These are phyloP conservation scores for Clarireedia paspali DNA, from an alignment of 2,329 filamentous ascomycete species.

Conservation along the genomic window DNA sequence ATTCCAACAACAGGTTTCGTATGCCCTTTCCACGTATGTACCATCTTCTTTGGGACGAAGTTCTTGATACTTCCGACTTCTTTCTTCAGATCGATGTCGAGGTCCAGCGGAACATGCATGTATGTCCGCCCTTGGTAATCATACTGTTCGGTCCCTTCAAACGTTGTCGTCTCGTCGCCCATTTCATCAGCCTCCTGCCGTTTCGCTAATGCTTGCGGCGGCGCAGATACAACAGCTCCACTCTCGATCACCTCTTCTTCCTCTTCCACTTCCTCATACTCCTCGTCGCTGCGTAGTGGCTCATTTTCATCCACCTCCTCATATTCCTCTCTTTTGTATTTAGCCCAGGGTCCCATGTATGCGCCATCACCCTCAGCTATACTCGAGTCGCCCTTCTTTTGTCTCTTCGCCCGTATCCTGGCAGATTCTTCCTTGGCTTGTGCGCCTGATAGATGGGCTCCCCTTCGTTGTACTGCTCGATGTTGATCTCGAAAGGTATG, in stretches of 20 bases:
- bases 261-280: constrained; percentile 70
- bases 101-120: constrained; percentile 92
- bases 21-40: constrained; percentile 83
- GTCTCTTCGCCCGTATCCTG: constrained; percentile 62
- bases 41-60: constrained; percentile 87
- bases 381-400: constrained; percentile 76
- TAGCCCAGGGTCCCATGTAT: constrained; percentile 94
- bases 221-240: constrained; percentile 51
- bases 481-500: constrained; percentile 84
- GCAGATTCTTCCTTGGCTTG: constrained; percentile 65
- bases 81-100: constrained; percentile 79
- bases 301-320: constrained; percentile 69
- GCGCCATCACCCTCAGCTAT: constrained; percentile 80
- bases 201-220: constrained; percentile 44
- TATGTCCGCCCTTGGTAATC: constrained; percentile 96
- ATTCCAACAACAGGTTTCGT: constrained; percentile 79
- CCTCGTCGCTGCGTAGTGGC: constrained; percentile 67
- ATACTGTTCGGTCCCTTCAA: constrained; percentile 74
- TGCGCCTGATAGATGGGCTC: constrained; percentile 43
- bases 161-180: constrained; percentile 74
- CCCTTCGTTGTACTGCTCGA: constrained; percentile 67
- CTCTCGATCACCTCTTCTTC: constrained; percentile 60
- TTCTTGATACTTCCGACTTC: constrained; percentile 76
- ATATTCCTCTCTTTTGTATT: constrained; percentile 65
- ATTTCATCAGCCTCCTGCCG: constrained; percentile 50